Percentiles rank a stretch among this genome's conserved stretches.
Conservation (phyloP, 2,329 filamentous ascomycete species). For the Cercospora sp. region DNA sequence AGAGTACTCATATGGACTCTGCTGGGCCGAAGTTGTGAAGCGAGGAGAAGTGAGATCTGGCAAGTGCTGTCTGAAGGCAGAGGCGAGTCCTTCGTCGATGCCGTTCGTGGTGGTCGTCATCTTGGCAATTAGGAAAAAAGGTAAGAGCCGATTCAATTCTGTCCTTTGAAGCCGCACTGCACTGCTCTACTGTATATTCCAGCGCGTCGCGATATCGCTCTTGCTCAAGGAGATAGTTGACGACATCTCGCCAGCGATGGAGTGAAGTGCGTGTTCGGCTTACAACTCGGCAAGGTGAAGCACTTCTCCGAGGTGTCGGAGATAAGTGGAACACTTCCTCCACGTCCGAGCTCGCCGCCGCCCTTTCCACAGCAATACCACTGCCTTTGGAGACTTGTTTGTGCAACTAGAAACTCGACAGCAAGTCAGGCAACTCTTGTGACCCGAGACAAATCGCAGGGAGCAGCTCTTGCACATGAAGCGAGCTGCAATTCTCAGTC, state of each 20-base stretch:
- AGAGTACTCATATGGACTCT: conserved; percentile 63
- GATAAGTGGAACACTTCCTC: neutral
- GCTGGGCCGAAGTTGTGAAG: conserved; percentile 62
- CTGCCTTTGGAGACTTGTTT: neutral
- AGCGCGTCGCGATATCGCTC: neutral
- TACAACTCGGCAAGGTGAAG: neutral
- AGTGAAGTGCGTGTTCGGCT: neutral
- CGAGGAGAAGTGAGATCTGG: conserved; percentile 60
- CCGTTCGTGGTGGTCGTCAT: conserved; percentile 14
- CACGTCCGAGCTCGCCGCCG: neutral
- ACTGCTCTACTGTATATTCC: neutral
- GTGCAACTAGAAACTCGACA: too few species aligned
- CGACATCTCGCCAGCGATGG: neutral
- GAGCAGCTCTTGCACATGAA: neutral
- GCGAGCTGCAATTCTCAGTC: neutral
- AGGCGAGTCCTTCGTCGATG: conserved; percentile 22
- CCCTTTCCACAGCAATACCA: neutral
- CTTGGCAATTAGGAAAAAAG: neutral
- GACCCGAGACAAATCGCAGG: neutral
- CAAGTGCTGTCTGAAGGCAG: conserved; percentile 57
- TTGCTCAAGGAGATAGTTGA: neutral
- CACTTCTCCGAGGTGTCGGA: neutral
- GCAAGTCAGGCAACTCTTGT: neutral
- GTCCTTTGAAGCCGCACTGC: neutral
- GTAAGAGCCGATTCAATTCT: neutral